Conservation (phyloP, 768 basidiomycete species). For the Crucibulum laeve region DNA sequence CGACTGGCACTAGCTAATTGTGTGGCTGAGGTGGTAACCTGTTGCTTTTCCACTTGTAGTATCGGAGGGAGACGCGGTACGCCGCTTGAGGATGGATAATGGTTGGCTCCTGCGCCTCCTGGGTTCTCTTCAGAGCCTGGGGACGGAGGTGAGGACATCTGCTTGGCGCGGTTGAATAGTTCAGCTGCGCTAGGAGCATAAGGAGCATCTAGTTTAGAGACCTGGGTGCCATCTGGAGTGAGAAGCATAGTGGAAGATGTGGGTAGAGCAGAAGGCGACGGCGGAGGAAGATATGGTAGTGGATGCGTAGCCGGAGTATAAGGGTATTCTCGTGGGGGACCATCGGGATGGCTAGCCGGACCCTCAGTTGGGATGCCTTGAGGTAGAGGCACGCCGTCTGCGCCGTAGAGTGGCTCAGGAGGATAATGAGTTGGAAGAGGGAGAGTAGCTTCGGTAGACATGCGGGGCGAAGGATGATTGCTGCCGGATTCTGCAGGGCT, state of each 20-base stretch:
- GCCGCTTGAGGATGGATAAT: constrained; percentile 48
- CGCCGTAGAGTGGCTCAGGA: constrained; percentile 32
- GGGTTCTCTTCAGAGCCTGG: constrained; percentile 26
- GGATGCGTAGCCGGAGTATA: constrained; percentile 36
- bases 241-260: constrained; percentile 15
- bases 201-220: constrained; percentile 35
- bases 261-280: constrained; percentile 21
- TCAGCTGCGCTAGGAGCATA: constrained; percentile 52
- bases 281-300: constrained; percentile 30
- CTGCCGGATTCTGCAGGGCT: constrained; percentile 11
- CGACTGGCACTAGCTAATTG: constrained; percentile 89
- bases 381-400: constrained; percentile 33
- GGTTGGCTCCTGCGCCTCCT: constrained; percentile 47
- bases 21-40: constrained; percentile 92
- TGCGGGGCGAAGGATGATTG: constrained; percentile 23
- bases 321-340: constrained; percentile 35
- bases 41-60: constrained; percentile 88
- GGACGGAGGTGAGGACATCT: constrained; percentile 25
- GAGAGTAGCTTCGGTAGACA: constrained; percentile 35
- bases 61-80: constrained; percentile 73
- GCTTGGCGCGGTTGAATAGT: constrained; percentile 47
- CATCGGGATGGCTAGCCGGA: constrained; percentile 38
- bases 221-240: constrained; percentile 11
- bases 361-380: constrained; percentile 39
- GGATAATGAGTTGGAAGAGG: constrained; percentile 19